Evolutionary conservation across 2,329 filamentous ascomycete species (phyloP).

Genomic region (Camptophora hylomeconis): DNA sequence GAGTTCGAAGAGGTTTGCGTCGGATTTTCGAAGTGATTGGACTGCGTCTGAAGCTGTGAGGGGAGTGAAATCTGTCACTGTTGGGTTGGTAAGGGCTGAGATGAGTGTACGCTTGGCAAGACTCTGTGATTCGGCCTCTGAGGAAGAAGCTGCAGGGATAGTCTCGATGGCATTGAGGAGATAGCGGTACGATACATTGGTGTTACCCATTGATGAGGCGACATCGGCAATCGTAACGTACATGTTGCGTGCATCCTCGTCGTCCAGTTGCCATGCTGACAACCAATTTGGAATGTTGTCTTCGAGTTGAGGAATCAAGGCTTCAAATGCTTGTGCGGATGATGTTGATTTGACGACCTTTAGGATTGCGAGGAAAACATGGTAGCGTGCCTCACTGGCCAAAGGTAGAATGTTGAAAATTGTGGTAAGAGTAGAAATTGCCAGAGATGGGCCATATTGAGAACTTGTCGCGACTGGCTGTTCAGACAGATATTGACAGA

Average conservation of each 20-base stretch:
- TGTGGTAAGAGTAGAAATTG: conserved; percentile 81
- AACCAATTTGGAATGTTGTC: conserved; percentile 69
- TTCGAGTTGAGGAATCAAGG: conserved; percentile 68
- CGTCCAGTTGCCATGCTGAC: conserved; percentile 65
- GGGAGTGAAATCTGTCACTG: conserved; percentile 61
- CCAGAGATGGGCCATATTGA: conserved; percentile 69
- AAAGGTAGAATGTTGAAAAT: conserved; percentile 87
- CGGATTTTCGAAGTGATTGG: conserved; percentile 73
- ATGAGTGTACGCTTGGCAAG: conserved; percentile 53
- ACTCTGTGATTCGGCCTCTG: conserved; percentile 41
- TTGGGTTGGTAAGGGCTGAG: conserved; percentile 50
- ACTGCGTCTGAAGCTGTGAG: conserved; percentile 61
- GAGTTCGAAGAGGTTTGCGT: conserved; percentile 76
- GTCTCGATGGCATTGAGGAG: conserved; percentile 64
- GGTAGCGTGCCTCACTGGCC: conserved; percentile 67
- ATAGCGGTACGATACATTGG: conserved; percentile 63
- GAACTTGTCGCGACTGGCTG: conserved; percentile 79
- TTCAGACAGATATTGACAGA: conserved; percentile 72
- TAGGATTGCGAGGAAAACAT: conserved; percentile 81
- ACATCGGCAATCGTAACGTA: conserved; percentile 72
- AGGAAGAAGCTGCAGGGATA: conserved; percentile 45
- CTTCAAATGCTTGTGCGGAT: conserved; percentile 66
- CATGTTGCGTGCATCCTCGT: conserved; percentile 72
- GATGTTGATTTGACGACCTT: conserved; percentile 63
- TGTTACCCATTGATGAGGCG: conserved; percentile 64